These are phyloP conservation scores for Hypoxylon rickii DNA, from an alignment of 495 filamentous ascomycete genomes.

Conservation along the genomic window DNA sequence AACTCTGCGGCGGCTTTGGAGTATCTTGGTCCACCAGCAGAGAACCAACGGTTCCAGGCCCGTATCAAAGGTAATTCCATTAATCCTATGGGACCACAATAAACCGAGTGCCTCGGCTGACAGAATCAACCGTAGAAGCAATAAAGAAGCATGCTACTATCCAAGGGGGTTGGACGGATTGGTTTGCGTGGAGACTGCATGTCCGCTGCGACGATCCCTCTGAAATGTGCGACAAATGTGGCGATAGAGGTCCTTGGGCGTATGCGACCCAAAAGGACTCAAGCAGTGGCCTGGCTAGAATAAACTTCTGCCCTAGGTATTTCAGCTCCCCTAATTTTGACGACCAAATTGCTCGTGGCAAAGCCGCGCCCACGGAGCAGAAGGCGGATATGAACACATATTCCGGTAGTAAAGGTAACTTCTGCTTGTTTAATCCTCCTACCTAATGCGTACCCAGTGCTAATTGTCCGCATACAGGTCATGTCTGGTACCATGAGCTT, in stretches of 20 bases:
- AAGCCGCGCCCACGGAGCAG: background rate
- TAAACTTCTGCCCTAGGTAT: slow-evolving; percentile 5
- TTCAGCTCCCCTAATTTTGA: background rate
- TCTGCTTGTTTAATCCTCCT: background rate
- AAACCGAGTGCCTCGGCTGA: too few species aligned
- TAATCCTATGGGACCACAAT: too few species aligned
- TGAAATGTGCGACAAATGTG: background rate
- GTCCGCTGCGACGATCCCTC: slow-evolving; percentile 4
- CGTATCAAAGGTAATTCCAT: background rate
- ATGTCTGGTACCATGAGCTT: slow-evolving; percentile 2
- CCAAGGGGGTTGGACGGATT: slow-evolving; percentile 2
- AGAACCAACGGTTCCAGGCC: background rate
- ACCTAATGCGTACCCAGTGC: background rate
- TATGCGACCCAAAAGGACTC: background rate
- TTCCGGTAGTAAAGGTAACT: background rate
- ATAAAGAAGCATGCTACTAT: slow-evolving; percentile 1
- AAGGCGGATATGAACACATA: slow-evolving; percentile 1
- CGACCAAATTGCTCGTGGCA: background rate
- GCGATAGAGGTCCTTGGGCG: background rate
- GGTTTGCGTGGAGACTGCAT: slow-evolving; percentile 1
- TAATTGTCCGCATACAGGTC: background rate
- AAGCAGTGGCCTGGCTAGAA: background rate
- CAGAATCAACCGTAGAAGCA: background rate
- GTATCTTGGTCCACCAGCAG: background rate
- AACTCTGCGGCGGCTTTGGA: slow-evolving; percentile 2